Evolutionary conservation across 139 green algal species (phyloP), one percentile per base, ranked within the genome.

Genomic region (Micractinium sp.): DNA sequence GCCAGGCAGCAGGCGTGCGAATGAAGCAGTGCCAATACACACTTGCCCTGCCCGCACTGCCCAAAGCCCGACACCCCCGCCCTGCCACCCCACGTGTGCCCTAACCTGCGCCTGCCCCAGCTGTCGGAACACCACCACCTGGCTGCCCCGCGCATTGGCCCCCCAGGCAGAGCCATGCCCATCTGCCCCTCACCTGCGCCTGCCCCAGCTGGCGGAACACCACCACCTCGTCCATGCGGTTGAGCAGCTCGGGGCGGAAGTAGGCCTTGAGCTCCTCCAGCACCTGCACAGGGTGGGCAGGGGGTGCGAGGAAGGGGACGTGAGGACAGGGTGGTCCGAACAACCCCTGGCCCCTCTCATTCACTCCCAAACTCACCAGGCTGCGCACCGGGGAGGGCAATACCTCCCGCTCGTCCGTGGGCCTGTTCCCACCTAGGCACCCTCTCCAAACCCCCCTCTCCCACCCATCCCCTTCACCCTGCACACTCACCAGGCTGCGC

Each of bases 221-320:
- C 9, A 99, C 91, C 80, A 97, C 92, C 89, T 98, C 96, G 82
- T 98, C 96, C 86, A 98, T 91, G 33, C 96, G 91, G 91, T 98
- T 98, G 56, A 98, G 90, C 56, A 98, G 89, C 93, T 98, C 96
- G 16, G 96, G 96, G 18, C 93, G 74, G 94, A 98, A 98, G 91
- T 95, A 96, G 31, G 79, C 82, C 90, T 95, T 97, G 78, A 98
- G 90, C 90, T 97, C 96, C 63, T 99, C 96, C 85, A 91, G 76
- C 39, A 94, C 74, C 33, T 53, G 74, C 47, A 56, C 5, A 56
- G 47, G 47, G 47, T 56, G 47, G 47, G 9, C 5, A 56, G 47
- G 47, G 47, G 47, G 47, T 56, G 47, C 47, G 47, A 16, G 47
- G 15, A 66, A 66, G 60, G 60, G 60, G 60, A 66, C 15, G 60